Evolutionary conservation across 2,329 filamentous ascomycete genomes (phyloP).

Genomic region (Didymellaceae sp.): DNA sequence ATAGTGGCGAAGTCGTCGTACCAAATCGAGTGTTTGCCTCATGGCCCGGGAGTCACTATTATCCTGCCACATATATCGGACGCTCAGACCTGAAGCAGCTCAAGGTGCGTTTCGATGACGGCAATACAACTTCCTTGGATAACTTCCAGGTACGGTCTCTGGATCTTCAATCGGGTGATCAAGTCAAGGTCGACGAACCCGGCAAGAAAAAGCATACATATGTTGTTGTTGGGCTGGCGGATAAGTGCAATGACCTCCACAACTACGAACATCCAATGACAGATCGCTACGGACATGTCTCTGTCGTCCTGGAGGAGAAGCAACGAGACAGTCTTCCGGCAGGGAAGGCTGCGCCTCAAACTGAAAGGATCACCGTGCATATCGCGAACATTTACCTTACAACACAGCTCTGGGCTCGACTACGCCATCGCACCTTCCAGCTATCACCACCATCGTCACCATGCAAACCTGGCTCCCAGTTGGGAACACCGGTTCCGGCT

Average conservation of each 20-base stretch:
- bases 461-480: constrained; percentile 26
- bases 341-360: constrained; percentile 15
- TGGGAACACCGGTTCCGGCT: constrained; percentile 30
- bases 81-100: constrained; percentile 52
- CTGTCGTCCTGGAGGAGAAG: constrained; percentile 51
- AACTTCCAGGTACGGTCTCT: constrained; percentile 49
- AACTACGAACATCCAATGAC: constrained; percentile 45
- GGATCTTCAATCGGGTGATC: constrained; percentile 53
- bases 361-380: constrained; percentile 47
- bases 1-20: constrained; percentile 39
- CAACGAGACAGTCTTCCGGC: constrained; percentile 47
- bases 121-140: constrained; percentile 51
- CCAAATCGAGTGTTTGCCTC: constrained; percentile 64
- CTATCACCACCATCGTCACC: constrained; percentile 28
- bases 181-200: constrained; percentile 55
- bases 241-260: constrained; percentile 36
- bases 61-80: constrained; percentile 65
- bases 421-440: constrained; percentile 49
- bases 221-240: constrained; percentile 52
- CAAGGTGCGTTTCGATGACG: constrained; percentile 57
- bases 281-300: constrained; percentile 52
- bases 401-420: constrained; percentile 50
- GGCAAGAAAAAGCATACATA: constrained; percentile 55
- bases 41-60: constrained; percentile 65
- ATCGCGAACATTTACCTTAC: constrained; percentile 54